Evolutionary conservation across 2,329 filamentous ascomycete species (phyloP).

Genomic region (Grosmannia huntii): DNA sequence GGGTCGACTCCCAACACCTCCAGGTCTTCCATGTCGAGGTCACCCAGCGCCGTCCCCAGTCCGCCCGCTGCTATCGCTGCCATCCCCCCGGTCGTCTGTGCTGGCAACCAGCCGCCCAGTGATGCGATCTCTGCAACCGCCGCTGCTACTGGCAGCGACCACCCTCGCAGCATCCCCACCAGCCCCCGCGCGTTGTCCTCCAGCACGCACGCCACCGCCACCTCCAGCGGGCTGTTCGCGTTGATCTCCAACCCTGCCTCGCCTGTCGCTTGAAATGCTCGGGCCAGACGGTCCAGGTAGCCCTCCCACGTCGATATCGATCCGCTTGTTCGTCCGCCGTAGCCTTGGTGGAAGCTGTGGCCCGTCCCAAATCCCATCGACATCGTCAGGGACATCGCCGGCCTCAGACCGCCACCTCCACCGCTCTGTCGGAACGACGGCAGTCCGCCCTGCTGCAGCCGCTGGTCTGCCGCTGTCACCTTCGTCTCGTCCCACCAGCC

Average conservation of each 20-base stretch:
- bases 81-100: constrained; percentile 34
- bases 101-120: constrained; percentile 71
- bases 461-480: neutral
- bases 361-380: neutral
- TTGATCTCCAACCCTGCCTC: constrained; percentile 66
- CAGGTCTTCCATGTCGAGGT: constrained; percentile 71
- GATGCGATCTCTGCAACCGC: constrained; percentile 74
- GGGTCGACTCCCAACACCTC: constrained; percentile 63
- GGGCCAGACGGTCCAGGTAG: constrained; percentile 61
- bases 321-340: neutral
- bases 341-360: neutral
- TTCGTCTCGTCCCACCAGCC: constrained; percentile 75
- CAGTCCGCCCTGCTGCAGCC: neutral
- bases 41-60: constrained; percentile 51
- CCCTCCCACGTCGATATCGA: constrained; percentile 37
- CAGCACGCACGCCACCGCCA: constrained; percentile 69
- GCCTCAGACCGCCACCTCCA: neutral
- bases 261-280: constrained; percentile 57
- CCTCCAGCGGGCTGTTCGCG: constrained; percentile 60
- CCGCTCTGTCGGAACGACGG: neutral
- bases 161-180: constrained; percentile 59
- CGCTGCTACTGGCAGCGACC: constrained; percentile 69
- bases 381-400: neutral
- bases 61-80: constrained; percentile 45
- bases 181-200: constrained; percentile 71